Conservation (phyloP, 257 asterid genomes). For the Solanum acaule region DNA sequence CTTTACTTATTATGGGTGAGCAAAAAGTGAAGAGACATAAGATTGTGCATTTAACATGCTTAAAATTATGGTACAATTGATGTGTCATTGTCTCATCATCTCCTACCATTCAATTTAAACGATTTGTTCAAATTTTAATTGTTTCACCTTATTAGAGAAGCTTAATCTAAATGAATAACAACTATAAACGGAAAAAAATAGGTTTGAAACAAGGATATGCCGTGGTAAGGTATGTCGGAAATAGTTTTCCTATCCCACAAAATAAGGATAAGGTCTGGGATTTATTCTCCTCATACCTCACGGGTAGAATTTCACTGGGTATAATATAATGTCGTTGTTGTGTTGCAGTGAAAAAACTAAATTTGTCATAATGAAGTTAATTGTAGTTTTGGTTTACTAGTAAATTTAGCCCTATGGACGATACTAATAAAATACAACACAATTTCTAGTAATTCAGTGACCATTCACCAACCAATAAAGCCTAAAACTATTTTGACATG, state of each 20-base stretch:
- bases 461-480: not conserved
- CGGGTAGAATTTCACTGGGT: not conserved
- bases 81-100: not conserved
- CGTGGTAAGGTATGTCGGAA: not conserved
- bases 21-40: not conserved
- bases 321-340: too few relatives aligned
- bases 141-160: not conserved
- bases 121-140: not conserved
- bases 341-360: not conserved
- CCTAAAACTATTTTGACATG: not conserved
- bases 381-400: not conserved
- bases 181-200: not conserved
- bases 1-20: not conserved
- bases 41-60: not conserved
- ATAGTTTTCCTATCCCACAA: not conserved
- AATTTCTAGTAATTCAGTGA: not conserved
- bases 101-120: not conserved
- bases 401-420: not conserved
- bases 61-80: not conserved
- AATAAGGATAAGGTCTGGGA: not conserved
- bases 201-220: not conserved
- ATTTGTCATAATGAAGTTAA: not conserved
- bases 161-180: not conserved
- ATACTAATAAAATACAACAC: not conserved
- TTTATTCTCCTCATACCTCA: not conserved